Base-by-base conservation (phyloP, 352 stramenopile species). In the Discostella stelligera region DNA sequence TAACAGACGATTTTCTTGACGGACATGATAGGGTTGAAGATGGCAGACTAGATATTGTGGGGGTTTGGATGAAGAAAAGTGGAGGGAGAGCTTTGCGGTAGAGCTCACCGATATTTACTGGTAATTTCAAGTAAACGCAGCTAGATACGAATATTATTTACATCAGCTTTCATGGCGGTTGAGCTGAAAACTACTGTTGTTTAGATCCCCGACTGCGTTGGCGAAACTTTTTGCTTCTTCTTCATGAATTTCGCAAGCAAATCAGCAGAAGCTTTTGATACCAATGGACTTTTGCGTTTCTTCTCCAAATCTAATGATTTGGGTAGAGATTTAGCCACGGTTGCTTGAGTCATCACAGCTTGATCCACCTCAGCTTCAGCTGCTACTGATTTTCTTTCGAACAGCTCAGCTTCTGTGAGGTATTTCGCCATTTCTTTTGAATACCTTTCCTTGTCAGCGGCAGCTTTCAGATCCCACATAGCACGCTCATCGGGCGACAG, bases 361-460 rank as follows among this genome's bases (percentile, higher is more conserved):
- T 44, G 37, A 44, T 10, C 7, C 11, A 44, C 37, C 37, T 2
- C 7, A 88, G 5, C 90, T 78, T 0, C 91, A 72, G n/a, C 86
- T 83, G 0, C 92, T 78, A 5, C 86, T 71, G 2, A 82, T 74
- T 25, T 66, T 14, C 21, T 67, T 16, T 67, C 39, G 50, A 39
- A 25, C n/a, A 41, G 44, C n/a, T 39, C 41, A 53, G 49, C 37
- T 21, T 56, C 60, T n/a, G 49, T n/a, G 41, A 32, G 37, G 60
- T 52, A n/a, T 62, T 62, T 50, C 41, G 52, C 49, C 50, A 60
- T 88, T 58, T 92, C 81, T 18, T 90, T 83, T 71, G 96, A 84
- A 88, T 98, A 98, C 37, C 80, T 66, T n/a, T 77, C 81, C 77
- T 95, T 95, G 84, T 97, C 96, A 80, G 96, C 94, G 69, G 96